Evolutionary conservation across 2,329 filamentous ascomycete genomes (phyloP), one percentile per base, ranked within the genome.

Genomic region (Aspergillus ustus): DNA sequence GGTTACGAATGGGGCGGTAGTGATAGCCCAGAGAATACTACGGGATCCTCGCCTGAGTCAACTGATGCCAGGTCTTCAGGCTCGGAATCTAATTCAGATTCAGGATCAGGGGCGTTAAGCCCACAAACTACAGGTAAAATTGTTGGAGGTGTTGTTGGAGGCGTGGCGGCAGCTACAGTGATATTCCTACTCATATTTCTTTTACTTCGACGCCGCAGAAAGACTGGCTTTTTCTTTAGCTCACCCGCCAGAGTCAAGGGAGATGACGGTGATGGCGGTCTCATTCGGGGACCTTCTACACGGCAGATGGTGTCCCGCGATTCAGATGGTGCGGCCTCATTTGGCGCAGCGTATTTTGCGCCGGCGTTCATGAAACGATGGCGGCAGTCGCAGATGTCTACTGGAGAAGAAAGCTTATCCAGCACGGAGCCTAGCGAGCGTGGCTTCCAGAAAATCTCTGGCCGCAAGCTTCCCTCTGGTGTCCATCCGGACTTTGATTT

Each of bases 91-190:
- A 60, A 57, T n/a, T 64, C 34, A 43, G 54, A 37, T 9, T 65
- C 63, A 6, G 61, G 58, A n/a, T 65, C 68, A 3, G 64, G 62
- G 20, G 61, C 63, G 8, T 48, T 67, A 20, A 69, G 63, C 31
- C 69, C 72, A 48, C 70, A 71, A 34, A 73, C 78, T 49, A 85
- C 83, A 25, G 81, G 82, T 17, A 81, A 81, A 61, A 82, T 89
- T 3, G 85, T 87, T 20, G 87, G 87, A 7, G 86, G 85, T 51
- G 84, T 89, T n/a, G 80, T 89, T 28, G 87, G 87, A 17, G 86
- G 86, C 50, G 80, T 87, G 53, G 85, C 85, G 37, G 87, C 85
- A 37, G 82, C 85, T 13, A 34, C 54, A 4, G 15, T 61, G 8
- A 17, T 61, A 11, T 50, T 61, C 13, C 11, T 61, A 7, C 44